Evolutionary conservation across 2,329 filamentous ascomycete genomes (phyloP), one percentile per base, ranked within the genome.

Genomic region (Trichoderma citrinoviride): DNA sequence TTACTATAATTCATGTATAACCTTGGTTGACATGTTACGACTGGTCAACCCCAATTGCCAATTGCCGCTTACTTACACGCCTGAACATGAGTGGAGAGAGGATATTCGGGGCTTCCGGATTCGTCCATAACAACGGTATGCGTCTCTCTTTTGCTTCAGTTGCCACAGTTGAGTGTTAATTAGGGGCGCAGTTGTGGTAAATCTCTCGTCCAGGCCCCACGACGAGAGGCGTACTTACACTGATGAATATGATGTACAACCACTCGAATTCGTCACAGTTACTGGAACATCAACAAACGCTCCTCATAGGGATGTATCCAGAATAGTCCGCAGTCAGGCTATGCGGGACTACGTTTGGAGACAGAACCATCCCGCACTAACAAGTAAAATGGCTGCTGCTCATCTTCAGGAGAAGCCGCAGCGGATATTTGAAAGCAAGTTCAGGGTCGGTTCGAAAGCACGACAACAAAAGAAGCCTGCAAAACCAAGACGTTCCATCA

Each of bases 321-420:
- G 15, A 43, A 41, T 41, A 23, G 37, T 61, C 23, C 57, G 57
- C 12, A 61, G 57, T 23, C 57, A 61, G 27, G 57, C 47, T 5
- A 61, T 61, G 57, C 57, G 57, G 3, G 52, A 61, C 3, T 52
- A 61, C 17, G 57, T 61, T 15, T 61, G 57, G 57, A 61, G 47
- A 52, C 57, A 61, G 14, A 50, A 61, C 7, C 57, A 52, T n/a
- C 57, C 57, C 10, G 21, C 33, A 52, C 33, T 50, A 5, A 43
- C 33, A 21, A 23, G 43, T 10, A 47, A 52, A 14, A 61, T 29
- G 44, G 46, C 44, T 41, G 46, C 47, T 1, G 57, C 57, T 12
- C 57, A 21, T 0, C 37, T 52, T 8, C 41, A 17, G 17, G 57
- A 25, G 12, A 40, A 43, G 12, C 37, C 57, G 15, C 57, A 43